A percentile compares a stretch with the other conserved stretches of the same genome.
Conservation (phyloP, 768 basidiomycete species). For the Lactifluus pinguis region DNA sequence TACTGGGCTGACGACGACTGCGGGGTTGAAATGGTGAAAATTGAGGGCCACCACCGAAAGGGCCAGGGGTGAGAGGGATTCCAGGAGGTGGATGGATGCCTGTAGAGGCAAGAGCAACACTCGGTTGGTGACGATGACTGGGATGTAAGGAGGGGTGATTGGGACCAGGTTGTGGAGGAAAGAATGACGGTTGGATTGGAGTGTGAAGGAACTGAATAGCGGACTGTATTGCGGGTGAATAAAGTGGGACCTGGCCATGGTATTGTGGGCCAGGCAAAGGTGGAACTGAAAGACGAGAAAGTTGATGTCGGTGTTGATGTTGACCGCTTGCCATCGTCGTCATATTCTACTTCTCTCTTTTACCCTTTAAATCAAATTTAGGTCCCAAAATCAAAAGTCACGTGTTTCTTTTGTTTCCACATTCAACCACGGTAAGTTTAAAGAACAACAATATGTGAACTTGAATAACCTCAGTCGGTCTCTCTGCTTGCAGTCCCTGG, state of each 20-base stretch:
- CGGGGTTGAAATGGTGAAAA: constrained; percentile 36
- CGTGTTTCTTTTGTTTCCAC: too few species aligned
- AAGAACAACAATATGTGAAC: too few species aligned
- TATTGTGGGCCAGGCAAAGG: constrained; percentile 30
- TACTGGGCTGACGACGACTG: constrained; percentile 52
- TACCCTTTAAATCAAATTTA: too few species aligned
- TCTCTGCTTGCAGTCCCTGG: too few species aligned
- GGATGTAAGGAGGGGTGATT: constrained; percentile 41
- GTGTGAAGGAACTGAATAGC: constrained; percentile 55
- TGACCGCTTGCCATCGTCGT: not conserved
- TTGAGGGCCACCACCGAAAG: constrained; percentile 34
- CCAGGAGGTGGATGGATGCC: constrained; percentile 47
- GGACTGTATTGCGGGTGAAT: constrained; percentile 58
- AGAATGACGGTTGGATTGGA: constrained; percentile 65
- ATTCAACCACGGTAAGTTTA: too few species aligned
- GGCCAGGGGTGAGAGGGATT: constrained; percentile 47
- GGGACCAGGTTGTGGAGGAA: constrained; percentile 37
- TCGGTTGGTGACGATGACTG: constrained; percentile 47
- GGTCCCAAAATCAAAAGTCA: too few species aligned
- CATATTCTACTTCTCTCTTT: not conserved
- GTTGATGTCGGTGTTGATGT: constrained; percentile 36
- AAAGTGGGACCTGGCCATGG: constrained; percentile 35
- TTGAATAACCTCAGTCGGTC: too few species aligned
- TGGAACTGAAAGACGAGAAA: constrained; percentile 51
- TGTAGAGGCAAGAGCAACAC: constrained; percentile 54